Evolutionary conservation across 768 basidiomycete genomes (phyloP), one percentile per base, ranked within the genome.

Genomic region (Lactarius akahatsu): DNA sequence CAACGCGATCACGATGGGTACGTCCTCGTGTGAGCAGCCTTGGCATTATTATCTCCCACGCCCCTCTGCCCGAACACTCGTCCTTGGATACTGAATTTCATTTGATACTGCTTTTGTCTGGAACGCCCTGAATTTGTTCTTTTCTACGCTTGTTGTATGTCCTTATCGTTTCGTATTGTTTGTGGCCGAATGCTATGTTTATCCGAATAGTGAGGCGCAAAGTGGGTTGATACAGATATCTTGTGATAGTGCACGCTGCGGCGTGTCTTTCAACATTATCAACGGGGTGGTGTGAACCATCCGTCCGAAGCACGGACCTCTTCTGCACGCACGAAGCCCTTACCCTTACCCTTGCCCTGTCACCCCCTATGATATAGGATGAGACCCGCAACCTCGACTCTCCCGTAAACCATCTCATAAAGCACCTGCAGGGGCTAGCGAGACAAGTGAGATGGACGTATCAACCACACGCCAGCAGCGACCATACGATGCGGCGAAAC

Each of bases 331-430:
- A 7, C 16, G 28, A 36, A 23, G 28, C 64, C 40, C 16, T 55
- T 59, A 18, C 64, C 64, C 52, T 34, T 59, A 15, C 64, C 64
- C 64, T 61, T 61, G 43, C 65, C 65, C 65, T 40, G 15, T 5
- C 57, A 50, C 26, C 23, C 41, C 41, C 41, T 15, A 61, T 34
- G 43, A 57, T 65, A 65, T 36, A 61, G 32, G 36, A 20, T 40
- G 26, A 28, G 45, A 54, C 59, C 59, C 59, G 7, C 45, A 57
- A 61, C 52, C 41, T 26, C 54, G 28, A 34, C 54, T 34, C 28
- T 43, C 30, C 7, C 18, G 13, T 13, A 45, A 61, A 47, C 34
- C 4, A 23, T 34, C 43, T 7, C 55, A 15, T 3, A 56, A 34
- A 56, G 55, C 40, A 6, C n/a, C 38, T 26, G 9, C 4, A 8